Evolutionary conservation across 768 basidiomycete species (phyloP), one percentile per base, ranked within the genome.

Genomic region (Boletus subparvulus): DNA sequence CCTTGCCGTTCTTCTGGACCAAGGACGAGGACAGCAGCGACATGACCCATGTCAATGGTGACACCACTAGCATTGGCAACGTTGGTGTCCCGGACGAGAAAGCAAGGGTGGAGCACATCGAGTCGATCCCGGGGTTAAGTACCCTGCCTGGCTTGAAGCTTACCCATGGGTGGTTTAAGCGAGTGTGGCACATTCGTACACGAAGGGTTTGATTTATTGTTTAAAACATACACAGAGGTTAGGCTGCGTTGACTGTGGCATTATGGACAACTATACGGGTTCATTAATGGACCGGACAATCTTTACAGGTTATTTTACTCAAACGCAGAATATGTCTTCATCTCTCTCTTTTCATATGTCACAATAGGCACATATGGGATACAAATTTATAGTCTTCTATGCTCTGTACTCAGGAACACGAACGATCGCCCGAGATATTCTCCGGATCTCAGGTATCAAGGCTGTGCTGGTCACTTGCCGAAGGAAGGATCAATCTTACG

Each of bases 401-500:
- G 37, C 14, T 42, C 16, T 26, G 11, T 47, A 44, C 35, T 3
- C 19, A 8, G 6, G 4, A 32, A 32, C 46, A 21, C n/a, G 26
- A 7, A 13, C 5, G 41, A 54, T 41, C 24, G 32, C 28, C 35
- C 2, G 26, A 21, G 13, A 21, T 12, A 30, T 42, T 8, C 33
- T 39, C 14, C 17, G 4, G 37, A 26, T 41, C 37, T 53, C 47
- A 6, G 11, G 11, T 37, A 35, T 59, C 21, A 62, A 17, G 44
- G 4, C 24, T 36, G 47, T 8, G 52, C 40, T 46, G 56, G 33
- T 52, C 58, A 66, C 69, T 78, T 83, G 28, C 78, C 75, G 49
- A 78, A 71, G 2, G 76, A 75, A 2, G 83, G 81, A 21, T 83
- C 82, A 57, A 98, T 97, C 73, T 84, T 83, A 50, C 96, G 83